These are phyloP conservation scores for Rhododendron simsii DNA, from an alignment of 148 eudicot genomes.

Conservation along the genomic window DNA sequence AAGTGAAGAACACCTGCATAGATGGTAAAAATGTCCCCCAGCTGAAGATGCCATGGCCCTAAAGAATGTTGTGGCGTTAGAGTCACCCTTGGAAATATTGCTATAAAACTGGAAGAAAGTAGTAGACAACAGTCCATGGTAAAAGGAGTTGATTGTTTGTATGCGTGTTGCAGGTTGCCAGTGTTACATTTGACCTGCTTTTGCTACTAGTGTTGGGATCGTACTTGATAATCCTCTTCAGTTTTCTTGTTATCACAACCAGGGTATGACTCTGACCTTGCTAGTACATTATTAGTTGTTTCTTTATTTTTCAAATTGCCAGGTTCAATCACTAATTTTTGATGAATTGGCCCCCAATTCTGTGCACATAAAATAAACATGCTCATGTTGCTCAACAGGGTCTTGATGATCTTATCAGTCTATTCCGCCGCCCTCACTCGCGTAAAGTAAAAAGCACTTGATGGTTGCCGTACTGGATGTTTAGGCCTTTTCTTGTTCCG, in stretches of 20 bases:
- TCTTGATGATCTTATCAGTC: conserved; percentile 57
- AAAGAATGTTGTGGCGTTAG: background rate
- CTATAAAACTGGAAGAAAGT: background rate
- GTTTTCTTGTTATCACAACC: conserved; percentile 85
- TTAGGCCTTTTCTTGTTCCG: background rate
- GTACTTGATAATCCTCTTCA: conserved; percentile 84
- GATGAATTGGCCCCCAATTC: background rate
- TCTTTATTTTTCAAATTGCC: background rate
- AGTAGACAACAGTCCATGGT: background rate
- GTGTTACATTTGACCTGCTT: conserved; percentile 91
- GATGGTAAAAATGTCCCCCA: too few species aligned
- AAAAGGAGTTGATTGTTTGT: conserved; percentile 1
- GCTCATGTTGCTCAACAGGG: conserved; percentile 32
- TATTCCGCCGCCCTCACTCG: conserved; percentile 57
- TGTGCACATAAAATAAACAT: background rate
- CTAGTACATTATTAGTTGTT: background rate
- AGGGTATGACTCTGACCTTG: conserved; percentile 43
- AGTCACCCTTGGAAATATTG: background rate
- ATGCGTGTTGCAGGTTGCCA: conserved; percentile 71
- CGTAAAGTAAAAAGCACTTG: conserved; percentile 43
- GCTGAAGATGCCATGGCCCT: too few species aligned
- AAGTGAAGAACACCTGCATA: too few species aligned
- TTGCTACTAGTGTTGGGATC: conserved; percentile 89
- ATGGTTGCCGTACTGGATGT: conserved; percentile 1
- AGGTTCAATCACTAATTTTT: background rate